Evolutionary conservation across 805 yeast genomes (phyloP), one percentile per base, ranked within the genome.

Genomic region (Suhomyces xylopsoci): DNA sequence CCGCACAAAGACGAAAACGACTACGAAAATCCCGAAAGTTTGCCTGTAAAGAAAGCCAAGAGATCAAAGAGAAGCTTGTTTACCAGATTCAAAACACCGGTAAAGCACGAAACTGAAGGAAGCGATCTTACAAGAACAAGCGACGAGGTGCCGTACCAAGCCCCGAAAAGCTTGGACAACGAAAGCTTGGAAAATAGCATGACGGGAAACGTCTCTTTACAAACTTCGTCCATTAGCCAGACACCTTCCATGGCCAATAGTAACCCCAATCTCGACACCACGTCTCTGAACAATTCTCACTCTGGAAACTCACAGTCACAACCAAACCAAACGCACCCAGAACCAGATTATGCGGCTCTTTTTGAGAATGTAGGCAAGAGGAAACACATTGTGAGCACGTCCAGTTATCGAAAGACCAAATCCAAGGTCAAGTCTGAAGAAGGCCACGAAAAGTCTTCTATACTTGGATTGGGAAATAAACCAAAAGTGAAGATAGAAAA

Each of bases 321-420:
- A 2, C 6, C 20, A 10, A 19, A 19, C 24, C 42, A 38, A 19
- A 9, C 42, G 10, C 6, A 17, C 42, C 50, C 41, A 43, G 74
- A 68, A 50, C 79, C 79, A 2, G 74, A 75, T 57, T 75, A 75
- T 57, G 78, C 73, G 3, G 77, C 79, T 5, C 64, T 75, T 26
- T 75, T 75, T 58, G 71, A 74, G 51, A 71, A 71, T 45, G 77
- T 75, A 5, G 78, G 78, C 1, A 75, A 74, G 51, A 55, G 79
- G 32, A 68, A 70, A 54, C 66, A 60, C 25, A 66, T 68, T 19
- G 71, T 64, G 26, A 58, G 56, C 50, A 45, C 59, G 2, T 55
- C 59, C 5, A 51, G 51, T n/a, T 58, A 58, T 45, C 66, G 63
- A 50, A 71, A 70, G 46, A 42, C 60, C 17, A 70, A 66, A 38